Evolutionary conservation across 495 filamentous ascomycete species (phyloP).

Genomic region (Penicillium argentinense): DNA sequence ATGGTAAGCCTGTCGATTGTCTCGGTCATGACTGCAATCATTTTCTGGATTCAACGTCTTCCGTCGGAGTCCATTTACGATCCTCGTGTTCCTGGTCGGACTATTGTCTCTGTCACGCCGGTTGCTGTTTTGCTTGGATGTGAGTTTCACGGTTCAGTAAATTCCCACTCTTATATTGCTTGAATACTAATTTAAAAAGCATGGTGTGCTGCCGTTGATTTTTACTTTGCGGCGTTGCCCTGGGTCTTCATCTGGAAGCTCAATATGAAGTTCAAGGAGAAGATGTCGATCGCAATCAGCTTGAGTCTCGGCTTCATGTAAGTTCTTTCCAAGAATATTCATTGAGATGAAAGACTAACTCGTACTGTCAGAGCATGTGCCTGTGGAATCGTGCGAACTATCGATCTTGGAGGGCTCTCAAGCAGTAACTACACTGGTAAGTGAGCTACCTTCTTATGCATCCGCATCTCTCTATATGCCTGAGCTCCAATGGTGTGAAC

Average conservation of each 20-base stretch:
- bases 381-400: constrained; percentile 20
- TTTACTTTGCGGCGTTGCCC: constrained; percentile 23
- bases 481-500: too few species aligned
- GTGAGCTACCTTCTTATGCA: too few species aligned
- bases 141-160: not conserved
- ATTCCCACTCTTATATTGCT: too few species aligned
- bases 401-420: constrained; percentile 15
- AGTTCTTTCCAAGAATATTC: not conserved
- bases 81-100: constrained; percentile 15
- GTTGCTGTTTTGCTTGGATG: constrained; percentile 19
- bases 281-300: constrained; percentile 24
- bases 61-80: constrained; percentile 19
- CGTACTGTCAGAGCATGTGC: constrained; percentile 11
- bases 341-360: not conserved
- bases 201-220: constrained; percentile 26
- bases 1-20: constrained; percentile 17
- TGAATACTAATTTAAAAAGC: too few species aligned
- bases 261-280: constrained; percentile 24
- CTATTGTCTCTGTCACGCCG: constrained; percentile 11
- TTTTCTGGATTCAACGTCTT: constrained; percentile 17
- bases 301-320: constrained; percentile 24
- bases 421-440: constrained; percentile 23
- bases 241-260: constrained; percentile 27
- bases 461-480: too few species aligned
- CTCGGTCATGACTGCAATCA: constrained; percentile 14